Conservation (phyloP, 2,329 filamentous ascomycete species). For the Polytolypa hystricis region DNA sequence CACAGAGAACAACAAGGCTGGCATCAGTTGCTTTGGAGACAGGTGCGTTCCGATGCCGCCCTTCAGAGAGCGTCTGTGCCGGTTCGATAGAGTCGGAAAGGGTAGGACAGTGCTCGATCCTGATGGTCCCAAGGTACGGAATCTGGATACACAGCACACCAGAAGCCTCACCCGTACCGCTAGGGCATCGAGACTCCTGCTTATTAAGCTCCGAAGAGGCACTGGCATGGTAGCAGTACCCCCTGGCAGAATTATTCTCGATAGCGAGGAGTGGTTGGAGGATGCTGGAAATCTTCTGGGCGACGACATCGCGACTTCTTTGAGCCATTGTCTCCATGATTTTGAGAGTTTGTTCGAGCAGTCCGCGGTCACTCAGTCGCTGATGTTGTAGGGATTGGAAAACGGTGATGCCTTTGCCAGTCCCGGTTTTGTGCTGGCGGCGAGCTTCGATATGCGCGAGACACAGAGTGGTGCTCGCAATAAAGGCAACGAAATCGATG, state of each 20-base stretch:
- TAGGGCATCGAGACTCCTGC: not conserved
- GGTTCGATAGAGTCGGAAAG: not conserved
- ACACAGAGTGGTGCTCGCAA: constrained; percentile 17
- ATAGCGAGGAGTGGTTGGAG: constrained; percentile 13
- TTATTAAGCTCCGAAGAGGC: constrained; percentile 1
- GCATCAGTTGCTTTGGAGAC: not conserved
- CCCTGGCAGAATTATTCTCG: constrained; percentile 8
- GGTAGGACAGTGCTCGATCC: constrained; percentile 16
- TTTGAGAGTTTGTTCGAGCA: constrained; percentile 28
- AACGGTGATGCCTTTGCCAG: constrained; percentile 10
- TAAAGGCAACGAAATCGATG: constrained; percentile 19
- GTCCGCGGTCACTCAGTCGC: constrained; percentile 28
- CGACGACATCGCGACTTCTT: constrained; percentile 22
- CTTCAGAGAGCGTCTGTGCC: not conserved
- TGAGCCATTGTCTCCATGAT: constrained; percentile 23
- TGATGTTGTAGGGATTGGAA: constrained; percentile 25
- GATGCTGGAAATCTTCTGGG: constrained; percentile 15
- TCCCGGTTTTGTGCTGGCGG: not conserved
- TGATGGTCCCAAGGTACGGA: constrained; percentile 34
- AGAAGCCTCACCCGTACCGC: not conserved
- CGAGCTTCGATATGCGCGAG: constrained; percentile 19
- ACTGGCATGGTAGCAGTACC: not conserved
- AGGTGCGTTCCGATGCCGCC: not conserved
- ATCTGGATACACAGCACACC: constrained; percentile 28
- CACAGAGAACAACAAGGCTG: not conserved